A percentile compares a stretch with the other conserved stretches of the same genome.
Conservation (phyloP, 2,329 filamentous ascomycete species). For the Xylariales sp. region DNA sequence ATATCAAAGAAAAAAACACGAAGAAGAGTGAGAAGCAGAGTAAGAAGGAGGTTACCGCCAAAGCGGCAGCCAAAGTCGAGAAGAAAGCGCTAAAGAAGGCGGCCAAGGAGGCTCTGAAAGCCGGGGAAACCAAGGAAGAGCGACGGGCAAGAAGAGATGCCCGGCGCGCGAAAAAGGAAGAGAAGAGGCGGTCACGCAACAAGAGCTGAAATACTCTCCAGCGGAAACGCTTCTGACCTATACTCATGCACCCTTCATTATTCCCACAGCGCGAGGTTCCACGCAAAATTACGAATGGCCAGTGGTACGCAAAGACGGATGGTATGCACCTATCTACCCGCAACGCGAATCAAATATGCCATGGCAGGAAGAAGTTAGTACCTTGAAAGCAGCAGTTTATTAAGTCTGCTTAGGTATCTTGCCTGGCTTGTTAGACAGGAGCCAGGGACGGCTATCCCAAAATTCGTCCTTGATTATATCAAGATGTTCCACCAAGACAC, state of each 20-base stretch:
- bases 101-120: conserved; percentile 36
- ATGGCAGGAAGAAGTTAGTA: no score
- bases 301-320: no score
- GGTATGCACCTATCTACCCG: no score
- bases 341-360: no score
- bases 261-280: no score
- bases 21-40: conserved; percentile 10
- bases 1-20: conserved; percentile 23
- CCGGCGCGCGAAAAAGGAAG: conserved; percentile 32
- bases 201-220: not conserved
- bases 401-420: conserved; percentile 60
- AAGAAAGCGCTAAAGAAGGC: conserved; percentile 29
- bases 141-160: conserved; percentile 38
- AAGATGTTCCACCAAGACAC: conserved; percentile 76
- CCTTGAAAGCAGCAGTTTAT: conserved; percentile 8
- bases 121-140: conserved; percentile 41
- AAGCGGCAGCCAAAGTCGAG: conserved; percentile 17
- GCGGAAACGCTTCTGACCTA: no score
- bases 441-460: conserved; percentile 84
- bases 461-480: conserved; percentile 97
- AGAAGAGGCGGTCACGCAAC: conserved; percentile 21
- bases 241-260: no score
- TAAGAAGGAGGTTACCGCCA: no score
- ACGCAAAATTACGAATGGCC: no score
- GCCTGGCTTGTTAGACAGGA: conserved; percentile 70